Conservation (phyloP, 2,329 filamentous ascomycete genomes). For the Xylariaceae sp. region DNA sequence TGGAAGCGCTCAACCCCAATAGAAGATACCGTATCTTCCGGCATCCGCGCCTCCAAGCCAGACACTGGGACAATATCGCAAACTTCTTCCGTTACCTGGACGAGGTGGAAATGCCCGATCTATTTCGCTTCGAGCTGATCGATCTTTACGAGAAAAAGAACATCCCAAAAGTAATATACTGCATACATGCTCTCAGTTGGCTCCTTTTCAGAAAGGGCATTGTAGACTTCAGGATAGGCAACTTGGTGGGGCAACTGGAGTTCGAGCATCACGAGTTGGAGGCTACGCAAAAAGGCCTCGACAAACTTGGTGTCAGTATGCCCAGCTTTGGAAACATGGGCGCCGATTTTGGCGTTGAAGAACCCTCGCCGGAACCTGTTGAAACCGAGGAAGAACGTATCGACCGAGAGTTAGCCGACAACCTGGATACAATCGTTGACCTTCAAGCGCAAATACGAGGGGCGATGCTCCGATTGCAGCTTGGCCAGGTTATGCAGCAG, state of each 20-base stretch:
- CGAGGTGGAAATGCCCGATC: conserved; percentile 85
- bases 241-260: conserved; percentile 90
- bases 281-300: conserved; percentile 92
- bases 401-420: conserved; percentile 73
- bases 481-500: conserved; percentile 79
- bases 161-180: conserved; percentile 98
- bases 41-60: conserved; percentile 78
- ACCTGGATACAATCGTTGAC: conserved; percentile 67
- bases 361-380: conserved; percentile 65
- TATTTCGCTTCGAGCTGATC: conserved; percentile 95
- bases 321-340: conserved; percentile 97
- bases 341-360: conserved; percentile 86
- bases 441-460: conserved; percentile 85
- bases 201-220: conserved; percentile 93
- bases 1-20: conserved; percentile 79
- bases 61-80: conserved; percentile 97
- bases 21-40: conserved; percentile 78
- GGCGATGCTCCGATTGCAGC: conserved; percentile 68
- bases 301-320: conserved; percentile 93
- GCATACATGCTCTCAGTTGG: conserved; percentile 95
- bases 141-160: conserved; percentile 99
- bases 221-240: conserved; percentile 92
- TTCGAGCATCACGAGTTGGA: conserved; percentile 98
- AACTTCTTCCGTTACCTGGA: conserved; percentile 92
- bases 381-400: conserved; percentile 90